Conservation (phyloP, 2,329 filamentous ascomycete genomes). For the Aspergillus amoenus region DNA sequence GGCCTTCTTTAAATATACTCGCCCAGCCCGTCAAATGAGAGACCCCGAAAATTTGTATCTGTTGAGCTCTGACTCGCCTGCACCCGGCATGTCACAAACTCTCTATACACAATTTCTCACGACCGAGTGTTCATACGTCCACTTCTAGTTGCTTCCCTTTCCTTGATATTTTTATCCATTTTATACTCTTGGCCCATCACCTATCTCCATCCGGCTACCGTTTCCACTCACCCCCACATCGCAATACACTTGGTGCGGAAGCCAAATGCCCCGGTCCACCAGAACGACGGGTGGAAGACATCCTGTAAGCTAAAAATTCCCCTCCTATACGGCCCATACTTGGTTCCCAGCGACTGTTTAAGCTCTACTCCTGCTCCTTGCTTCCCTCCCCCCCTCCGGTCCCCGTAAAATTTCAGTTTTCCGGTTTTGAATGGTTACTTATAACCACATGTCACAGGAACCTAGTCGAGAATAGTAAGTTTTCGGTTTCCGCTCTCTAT, state of each 20-base stretch:
- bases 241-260: not conserved
- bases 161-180: not conserved
- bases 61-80: not conserved
- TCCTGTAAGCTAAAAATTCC: conserved; percentile 6
- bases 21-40: conserved; percentile 6
- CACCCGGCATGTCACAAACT: not conserved
- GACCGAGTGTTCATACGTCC: not conserved
- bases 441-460: conserved; percentile 24
- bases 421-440: conserved; percentile 20
- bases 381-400: not conserved
- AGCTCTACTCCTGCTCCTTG: not conserved
- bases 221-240: conserved; percentile 12
- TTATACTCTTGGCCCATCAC: not conserved
- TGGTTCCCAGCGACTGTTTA: not conserved
- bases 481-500: not conserved
- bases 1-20: conserved; percentile 7
- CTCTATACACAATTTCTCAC: not conserved
- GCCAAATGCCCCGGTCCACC: conserved; percentile 11
- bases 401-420: not conserved
- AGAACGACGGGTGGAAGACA: not conserved
- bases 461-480: conserved; percentile 28
- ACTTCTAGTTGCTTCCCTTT: not conserved
- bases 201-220: conserved; percentile 5
- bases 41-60: not conserved
- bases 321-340: not conserved